These are phyloP conservation scores for Aspergillus jensenii DNA, from an alignment of 2,329 filamentous ascomycete genomes.

Conservation along the genomic window DNA sequence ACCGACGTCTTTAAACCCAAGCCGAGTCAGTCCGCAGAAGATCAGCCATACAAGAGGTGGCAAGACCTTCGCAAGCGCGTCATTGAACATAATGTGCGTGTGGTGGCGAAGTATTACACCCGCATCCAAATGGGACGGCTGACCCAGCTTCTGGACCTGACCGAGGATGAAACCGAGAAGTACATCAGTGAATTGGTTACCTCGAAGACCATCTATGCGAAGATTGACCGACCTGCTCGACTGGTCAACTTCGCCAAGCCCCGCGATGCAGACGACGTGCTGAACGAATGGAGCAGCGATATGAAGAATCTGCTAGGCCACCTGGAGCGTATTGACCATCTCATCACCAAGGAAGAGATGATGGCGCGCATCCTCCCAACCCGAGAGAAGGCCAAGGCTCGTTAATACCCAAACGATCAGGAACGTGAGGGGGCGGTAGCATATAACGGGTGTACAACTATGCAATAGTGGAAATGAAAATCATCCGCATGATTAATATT, in stretches of 20 bases:
- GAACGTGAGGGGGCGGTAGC: slow-evolving; percentile 9
- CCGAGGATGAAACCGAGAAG: slow-evolving; percentile 95
- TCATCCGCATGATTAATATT: neutral
- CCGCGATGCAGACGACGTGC: slow-evolving; percentile 87
- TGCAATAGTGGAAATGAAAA: slow-evolving; percentile 28
- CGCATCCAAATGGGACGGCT: slow-evolving; percentile 90
- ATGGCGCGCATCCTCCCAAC: slow-evolving; percentile 90
- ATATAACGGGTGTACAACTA: slow-evolving; percentile 31
- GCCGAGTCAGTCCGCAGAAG: slow-evolving; percentile 65
- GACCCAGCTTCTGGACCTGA: slow-evolving; percentile 85
- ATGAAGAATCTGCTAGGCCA: slow-evolving; percentile 90
- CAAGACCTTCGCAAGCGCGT: slow-evolving; percentile 95
- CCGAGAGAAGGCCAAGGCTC: slow-evolving; percentile 41
- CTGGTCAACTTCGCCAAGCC: slow-evolving; percentile 95
- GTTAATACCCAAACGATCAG: slow-evolving; percentile 21
- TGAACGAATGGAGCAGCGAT: slow-evolving; percentile 98
- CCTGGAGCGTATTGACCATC: slow-evolving; percentile 88
- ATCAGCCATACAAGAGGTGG: slow-evolving; percentile 84
- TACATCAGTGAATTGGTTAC: slow-evolving; percentile 98
- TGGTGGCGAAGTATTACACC: slow-evolving; percentile 98
- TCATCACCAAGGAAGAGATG: slow-evolving; percentile 99
- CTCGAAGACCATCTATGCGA: slow-evolving; percentile 95
- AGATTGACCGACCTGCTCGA: slow-evolving; percentile 90
- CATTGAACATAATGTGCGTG: slow-evolving; percentile 98
- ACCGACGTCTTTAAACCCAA: slow-evolving; percentile 84